phyloP scores from a whole-genome alignment of 306 rosid genomes.

The Purshia tridentata region DNA sequence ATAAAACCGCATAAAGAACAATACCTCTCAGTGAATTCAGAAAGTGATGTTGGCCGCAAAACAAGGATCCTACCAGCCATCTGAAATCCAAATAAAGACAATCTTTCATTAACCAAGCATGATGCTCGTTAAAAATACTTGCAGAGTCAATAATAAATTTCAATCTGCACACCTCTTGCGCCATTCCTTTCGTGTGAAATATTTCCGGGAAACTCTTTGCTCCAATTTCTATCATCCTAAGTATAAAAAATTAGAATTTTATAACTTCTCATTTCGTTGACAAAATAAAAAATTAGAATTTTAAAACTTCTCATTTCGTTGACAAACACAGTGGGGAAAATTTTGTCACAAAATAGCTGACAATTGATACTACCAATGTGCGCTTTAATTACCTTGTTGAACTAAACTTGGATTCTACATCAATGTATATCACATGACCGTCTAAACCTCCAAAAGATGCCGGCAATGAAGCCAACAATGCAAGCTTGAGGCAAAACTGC shows the following conservation, averaged over 20 bases:
- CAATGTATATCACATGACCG: slow-evolving; percentile 80
- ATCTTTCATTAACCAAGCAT: slow-evolving; percentile 4
- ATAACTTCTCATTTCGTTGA: neutral
- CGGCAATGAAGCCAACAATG: slow-evolving; percentile 73
- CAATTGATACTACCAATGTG: slow-evolving; percentile 1
- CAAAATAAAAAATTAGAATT: slow-evolving; percentile 8
- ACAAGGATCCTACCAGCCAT: slow-evolving; percentile 89
- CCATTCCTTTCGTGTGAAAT: slow-evolving; percentile 77
- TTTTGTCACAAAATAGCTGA: slow-evolving; percentile 14
- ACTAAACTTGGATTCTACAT: slow-evolving; percentile 82
- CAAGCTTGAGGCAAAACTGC: slow-evolving; percentile 94
- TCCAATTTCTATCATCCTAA: slow-evolving; percentile 89
- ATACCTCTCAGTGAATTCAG: slow-evolving; percentile 84
- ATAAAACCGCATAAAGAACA: slow-evolving; percentile 13
- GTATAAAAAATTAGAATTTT: slow-evolving; percentile 6
- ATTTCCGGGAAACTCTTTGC: slow-evolving; percentile 74
- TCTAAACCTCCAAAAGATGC: slow-evolving; percentile 67
- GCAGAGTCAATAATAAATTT: neutral
- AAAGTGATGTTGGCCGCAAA: slow-evolving; percentile 73
- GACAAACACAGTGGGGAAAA: slow-evolving; percentile 17
- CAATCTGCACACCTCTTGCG: slow-evolving; percentile 62
- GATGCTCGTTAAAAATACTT: slow-evolving; percentile 1
- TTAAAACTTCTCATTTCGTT: neutral
- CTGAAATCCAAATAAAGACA: slow-evolving; percentile 40
- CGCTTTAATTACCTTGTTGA: slow-evolving; percentile 64